phyloP scores from a whole-genome alignment of 2,329 filamentous ascomycete genomes.

The Penicillium sp. region DNA sequence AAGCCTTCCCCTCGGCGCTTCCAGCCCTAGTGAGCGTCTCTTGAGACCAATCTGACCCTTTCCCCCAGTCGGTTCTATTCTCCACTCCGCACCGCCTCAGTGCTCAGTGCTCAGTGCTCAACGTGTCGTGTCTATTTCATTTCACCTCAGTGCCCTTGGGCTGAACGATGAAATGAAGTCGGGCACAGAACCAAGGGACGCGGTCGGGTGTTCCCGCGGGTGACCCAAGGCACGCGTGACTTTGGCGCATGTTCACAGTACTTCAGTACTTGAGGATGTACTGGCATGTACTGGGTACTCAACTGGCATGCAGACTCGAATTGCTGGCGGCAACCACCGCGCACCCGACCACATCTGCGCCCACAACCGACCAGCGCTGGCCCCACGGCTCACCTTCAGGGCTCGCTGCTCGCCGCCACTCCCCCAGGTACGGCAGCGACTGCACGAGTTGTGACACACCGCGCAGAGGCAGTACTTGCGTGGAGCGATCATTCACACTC shows the following conservation, averaged over 20 bases:
- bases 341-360: conserved; percentile 6
- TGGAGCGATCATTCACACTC: conserved; percentile 26
- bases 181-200: conserved; percentile 13
- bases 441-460: conserved; percentile 4
- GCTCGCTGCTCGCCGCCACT: background rate
- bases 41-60: background rate
- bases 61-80: too few species aligned
- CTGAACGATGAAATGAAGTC: background rate
- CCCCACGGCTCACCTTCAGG: conserved; percentile 2
- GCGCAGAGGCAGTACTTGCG: conserved; percentile 16
- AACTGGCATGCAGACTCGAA: background rate
- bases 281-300: background rate
- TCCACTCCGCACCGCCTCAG: background rate
- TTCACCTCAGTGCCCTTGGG: background rate
- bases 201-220: conserved; percentile 17
- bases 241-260: background rate
- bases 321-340: conserved; percentile 1
- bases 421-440: conserved; percentile 5
- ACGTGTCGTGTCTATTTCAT: too few species aligned
- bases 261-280: background rate
- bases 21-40: conserved; percentile 5
- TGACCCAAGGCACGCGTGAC: conserved; percentile 19
- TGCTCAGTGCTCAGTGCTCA: too few species aligned
- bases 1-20: conserved; percentile 4
- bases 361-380: conserved; percentile 5